These are phyloP conservation scores for Quercus dentata DNA, from an alignment of 306 rosid species.

Conservation along the genomic window DNA sequence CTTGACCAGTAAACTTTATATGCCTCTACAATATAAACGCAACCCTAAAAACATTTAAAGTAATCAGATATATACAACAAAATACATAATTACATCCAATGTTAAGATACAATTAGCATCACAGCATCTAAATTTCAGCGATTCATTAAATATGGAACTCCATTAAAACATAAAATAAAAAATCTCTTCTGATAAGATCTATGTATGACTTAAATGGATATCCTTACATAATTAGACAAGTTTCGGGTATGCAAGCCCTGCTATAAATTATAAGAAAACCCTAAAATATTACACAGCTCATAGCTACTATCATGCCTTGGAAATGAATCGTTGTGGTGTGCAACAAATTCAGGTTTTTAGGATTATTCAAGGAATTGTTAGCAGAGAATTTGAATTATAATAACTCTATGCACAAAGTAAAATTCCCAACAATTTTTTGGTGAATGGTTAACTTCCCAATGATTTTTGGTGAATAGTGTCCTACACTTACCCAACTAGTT, in stretches of 20 bases:
- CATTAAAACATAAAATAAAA: no score
- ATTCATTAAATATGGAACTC: not conserved
- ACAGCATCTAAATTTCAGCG: not conserved
- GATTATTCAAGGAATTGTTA: no score
- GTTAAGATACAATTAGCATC: not conserved
- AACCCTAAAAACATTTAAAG: conserved; percentile 58
- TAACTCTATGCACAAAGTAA: no score
- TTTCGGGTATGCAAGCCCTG: not conserved
- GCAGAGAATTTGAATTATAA: no score
- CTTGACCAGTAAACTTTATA: conserved; percentile 87
- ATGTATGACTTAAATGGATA: not conserved
- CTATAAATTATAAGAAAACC: not conserved
- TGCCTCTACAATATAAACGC: conserved; percentile 74
- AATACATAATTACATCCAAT: not conserved
- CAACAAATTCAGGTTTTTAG: no score
- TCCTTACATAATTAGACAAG: not conserved
- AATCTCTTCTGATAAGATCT: not conserved
- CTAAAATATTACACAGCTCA: not conserved
- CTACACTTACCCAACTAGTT: no score
- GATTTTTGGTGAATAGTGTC: no score
- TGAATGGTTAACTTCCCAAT: no score
- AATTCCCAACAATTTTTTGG: no score
- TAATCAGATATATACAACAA: conserved; percentile 11
- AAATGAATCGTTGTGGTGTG: not conserved
- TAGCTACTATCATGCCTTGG: not conserved